These are phyloP conservation scores for Nephelium lappaceum DNA, from an alignment of 345 rosid species.

Conservation along the genomic window DNA sequence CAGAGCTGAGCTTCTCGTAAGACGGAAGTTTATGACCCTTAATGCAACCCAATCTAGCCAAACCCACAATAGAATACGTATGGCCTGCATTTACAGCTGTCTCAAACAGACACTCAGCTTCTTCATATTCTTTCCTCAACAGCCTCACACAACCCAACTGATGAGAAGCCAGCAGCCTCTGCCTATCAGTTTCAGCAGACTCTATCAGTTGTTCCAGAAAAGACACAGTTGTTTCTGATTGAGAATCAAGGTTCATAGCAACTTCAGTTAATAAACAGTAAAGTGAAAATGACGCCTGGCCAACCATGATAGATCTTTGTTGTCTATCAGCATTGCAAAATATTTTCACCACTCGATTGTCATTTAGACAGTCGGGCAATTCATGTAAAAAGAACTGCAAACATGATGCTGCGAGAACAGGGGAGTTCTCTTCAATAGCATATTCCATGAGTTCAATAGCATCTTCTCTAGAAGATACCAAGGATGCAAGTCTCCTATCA, in stretches of 20 bases:
- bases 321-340: conserved; percentile 55
- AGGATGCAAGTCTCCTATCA: conserved; percentile 80
- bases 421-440: conserved; percentile 77
- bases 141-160: conserved; percentile 87
- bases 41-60: conserved; percentile 73
- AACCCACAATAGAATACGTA: conserved; percentile 75
- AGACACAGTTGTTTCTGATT: conserved; percentile 62
- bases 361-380: conserved; percentile 77
- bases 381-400: conserved; percentile 77
- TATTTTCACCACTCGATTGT: conserved; percentile 66
- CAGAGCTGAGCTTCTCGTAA: conserved; percentile 77
- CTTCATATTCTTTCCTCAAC: conserved; percentile 76
- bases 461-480: conserved; percentile 68
- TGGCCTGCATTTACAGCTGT: conserved; percentile 76
- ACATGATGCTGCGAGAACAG: conserved; percentile 86
- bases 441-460: conserved; percentile 91
- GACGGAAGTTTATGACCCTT: conserved; percentile 68
- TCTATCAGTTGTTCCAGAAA: conserved; percentile 69
- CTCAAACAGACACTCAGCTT: conserved; percentile 75
- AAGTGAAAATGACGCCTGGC: conserved; percentile 73
- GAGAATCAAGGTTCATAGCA: conserved; percentile 74
- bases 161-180: conserved; percentile 84
- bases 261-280: conserved; percentile 90
- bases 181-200: conserved; percentile 69
- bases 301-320: conserved; percentile 73